Percentiles rank a stretch among this genome's conserved stretches.
Conservation (phyloP, 1,139 yeast genomes). For the Groenewaldozyma auringiensis region DNA sequence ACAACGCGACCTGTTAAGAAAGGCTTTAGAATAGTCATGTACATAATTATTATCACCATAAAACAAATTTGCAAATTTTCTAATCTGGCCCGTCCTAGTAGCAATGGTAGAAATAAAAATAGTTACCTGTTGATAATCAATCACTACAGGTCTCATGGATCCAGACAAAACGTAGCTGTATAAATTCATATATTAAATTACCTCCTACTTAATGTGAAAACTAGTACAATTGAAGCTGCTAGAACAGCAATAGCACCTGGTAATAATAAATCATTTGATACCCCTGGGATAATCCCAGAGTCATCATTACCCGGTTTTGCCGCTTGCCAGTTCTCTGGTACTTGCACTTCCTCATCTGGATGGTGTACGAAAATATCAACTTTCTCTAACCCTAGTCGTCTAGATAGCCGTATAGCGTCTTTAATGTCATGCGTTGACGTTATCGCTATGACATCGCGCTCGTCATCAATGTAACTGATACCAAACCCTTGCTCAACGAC, state of each 20-base stretch:
- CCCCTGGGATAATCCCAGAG: constrained; percentile 47
- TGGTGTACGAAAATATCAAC: constrained; percentile 71
- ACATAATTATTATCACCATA: neutral
- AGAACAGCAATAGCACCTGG: constrained; percentile 58
- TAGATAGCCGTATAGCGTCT: constrained; percentile 60
- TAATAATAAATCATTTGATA: constrained; percentile 51
- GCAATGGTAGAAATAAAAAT: no score
- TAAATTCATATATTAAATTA: neutral
- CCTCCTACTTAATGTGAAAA: constrained; percentile 36
- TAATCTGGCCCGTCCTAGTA: no score
- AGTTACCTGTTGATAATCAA: no score
- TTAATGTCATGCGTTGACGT: constrained; percentile 64
- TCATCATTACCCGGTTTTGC: constrained; percentile 23
- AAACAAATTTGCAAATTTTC: no score
- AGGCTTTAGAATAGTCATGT: constrained; percentile 20
- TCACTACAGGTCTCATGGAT: no score
- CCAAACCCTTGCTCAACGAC: constrained; percentile 42
- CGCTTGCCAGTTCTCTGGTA: constrained; percentile 9
- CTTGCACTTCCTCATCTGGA: constrained; percentile 44
- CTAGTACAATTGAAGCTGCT: constrained; percentile 53
- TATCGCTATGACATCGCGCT: constrained; percentile 72
- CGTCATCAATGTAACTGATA: constrained; percentile 76
- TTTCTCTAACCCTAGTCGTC: constrained; percentile 45
- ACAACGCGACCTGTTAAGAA: constrained; percentile 32
- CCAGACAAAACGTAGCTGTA: neutral